A percentile compares a stretch with the other conserved stretches of the same genome.
phyloP scores from a whole-genome alignment of 2,329 filamentous ascomycete genomes.

The Aspergillus thermomutatus region DNA sequence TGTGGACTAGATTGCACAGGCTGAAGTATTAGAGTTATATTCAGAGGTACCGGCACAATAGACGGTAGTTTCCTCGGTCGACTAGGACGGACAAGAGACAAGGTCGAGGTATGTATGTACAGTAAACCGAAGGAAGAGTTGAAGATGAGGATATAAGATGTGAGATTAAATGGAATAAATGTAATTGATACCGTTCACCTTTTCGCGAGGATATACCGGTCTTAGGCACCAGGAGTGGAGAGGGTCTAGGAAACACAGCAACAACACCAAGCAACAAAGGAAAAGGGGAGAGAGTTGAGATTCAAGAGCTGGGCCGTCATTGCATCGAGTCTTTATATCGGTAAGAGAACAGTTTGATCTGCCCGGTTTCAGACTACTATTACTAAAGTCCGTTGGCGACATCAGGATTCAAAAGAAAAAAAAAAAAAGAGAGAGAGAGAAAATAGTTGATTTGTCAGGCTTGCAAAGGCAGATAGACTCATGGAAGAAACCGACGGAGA shows the following conservation, averaged over 20 bases:
- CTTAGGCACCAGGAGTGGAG: conserved; percentile 2
- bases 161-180: neutral
- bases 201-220: neutral
- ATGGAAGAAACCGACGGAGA: neutral
- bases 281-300: neutral
- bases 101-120: neutral
- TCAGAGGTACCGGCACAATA: neutral
- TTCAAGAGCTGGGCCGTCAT: neutral
- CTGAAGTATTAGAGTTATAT: neutral
- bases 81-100: neutral
- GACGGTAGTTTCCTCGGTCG: neutral
- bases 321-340: conserved; percentile 11
- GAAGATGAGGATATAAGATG: neutral
- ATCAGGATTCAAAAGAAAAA: neutral
- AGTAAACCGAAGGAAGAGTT: neutral
- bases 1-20: neutral
- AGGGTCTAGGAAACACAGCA: conserved; percentile 2
- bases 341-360: too few species aligned
- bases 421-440: neutral
- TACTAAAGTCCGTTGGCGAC: conserved; percentile 10
- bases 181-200: neutral
- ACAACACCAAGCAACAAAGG: neutral
- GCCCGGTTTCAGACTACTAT: neutral
- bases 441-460: conserved; percentile 13
- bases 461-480: neutral